Percentiles rank a stretch among this genome's conserved stretches.
Evolutionary conservation across 2,329 filamentous ascomycete genomes (phyloP).

Genomic region (Phialophora expanda): DNA sequence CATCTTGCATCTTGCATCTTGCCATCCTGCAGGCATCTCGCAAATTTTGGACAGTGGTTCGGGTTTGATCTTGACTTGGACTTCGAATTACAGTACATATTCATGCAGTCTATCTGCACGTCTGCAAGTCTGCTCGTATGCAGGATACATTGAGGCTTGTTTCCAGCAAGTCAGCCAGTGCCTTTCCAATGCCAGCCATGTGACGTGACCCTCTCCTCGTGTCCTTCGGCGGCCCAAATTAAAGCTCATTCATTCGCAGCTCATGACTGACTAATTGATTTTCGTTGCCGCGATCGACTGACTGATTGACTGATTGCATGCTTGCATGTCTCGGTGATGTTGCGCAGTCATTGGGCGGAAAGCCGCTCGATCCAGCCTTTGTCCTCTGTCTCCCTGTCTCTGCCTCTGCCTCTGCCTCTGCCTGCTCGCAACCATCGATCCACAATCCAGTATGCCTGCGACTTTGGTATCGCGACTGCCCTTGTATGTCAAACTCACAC

Average conservation of each 20-base stretch:
- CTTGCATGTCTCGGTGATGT: not conserved
- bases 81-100: not conserved
- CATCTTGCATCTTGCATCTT: not conserved
- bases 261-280: not conserved
- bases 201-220: not conserved
- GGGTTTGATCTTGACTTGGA: not conserved
- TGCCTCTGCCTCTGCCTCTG: not conserved
- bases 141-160: too few relatives aligned
- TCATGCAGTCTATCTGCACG: not conserved
- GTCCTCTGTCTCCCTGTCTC: not conserved
- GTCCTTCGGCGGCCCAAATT: not conserved
- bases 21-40: not conserved
- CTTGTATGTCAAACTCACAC: not conserved
- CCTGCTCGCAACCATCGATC: not conserved
- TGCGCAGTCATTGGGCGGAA: not conserved
- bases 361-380: not conserved
- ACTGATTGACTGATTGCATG: not conserved
- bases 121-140: too few relatives aligned
- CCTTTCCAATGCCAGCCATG: too few relatives aligned
- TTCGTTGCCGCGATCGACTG: not conserved
- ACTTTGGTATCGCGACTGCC: not conserved
- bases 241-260: not conserved
- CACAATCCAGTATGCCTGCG: not conserved
- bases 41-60: not conserved
- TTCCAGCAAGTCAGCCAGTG: too few relatives aligned